Conservation (phyloP, 2,329 filamentous ascomycete genomes). For the Colletotrichum sp. region DNA sequence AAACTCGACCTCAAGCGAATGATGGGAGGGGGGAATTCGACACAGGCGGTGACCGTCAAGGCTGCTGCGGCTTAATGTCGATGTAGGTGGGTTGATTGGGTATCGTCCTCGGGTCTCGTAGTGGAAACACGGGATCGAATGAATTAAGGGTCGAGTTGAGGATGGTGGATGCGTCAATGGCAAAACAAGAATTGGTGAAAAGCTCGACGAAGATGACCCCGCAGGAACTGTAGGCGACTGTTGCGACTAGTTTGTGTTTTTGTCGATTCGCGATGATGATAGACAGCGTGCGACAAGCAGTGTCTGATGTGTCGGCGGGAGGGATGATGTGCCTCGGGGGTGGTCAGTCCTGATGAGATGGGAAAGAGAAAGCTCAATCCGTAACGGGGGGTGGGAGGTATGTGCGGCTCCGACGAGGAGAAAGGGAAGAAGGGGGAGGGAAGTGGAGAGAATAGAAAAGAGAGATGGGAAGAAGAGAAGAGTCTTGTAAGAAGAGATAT, state of each 20-base stretch:
- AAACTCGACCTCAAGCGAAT: conserved; percentile 53
- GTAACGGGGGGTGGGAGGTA: conserved; percentile 21
- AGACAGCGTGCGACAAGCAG: conserved; percentile 29
- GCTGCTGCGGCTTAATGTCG: conserved; percentile 35
- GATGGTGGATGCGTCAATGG: conserved; percentile 34
- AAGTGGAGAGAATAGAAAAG: conserved; percentile 33
- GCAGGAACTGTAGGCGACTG: conserved; percentile 36
- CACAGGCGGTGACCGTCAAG: conserved; percentile 45
- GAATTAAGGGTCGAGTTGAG: conserved; percentile 47
- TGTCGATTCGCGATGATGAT: conserved; percentile 24
- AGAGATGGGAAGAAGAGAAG: conserved; percentile 41
- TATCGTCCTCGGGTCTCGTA: not conserved
- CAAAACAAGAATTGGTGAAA: conserved; percentile 30
- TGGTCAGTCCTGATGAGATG: conserved; percentile 28
- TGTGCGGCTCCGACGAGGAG: conserved; percentile 27
- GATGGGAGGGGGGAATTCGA: conserved; percentile 31
- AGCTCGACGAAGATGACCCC: conserved; percentile 24
- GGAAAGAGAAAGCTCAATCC: not conserved
- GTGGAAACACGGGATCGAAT: conserved; percentile 38
- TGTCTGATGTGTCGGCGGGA: conserved; percentile 28
- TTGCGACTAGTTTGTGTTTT: not conserved
- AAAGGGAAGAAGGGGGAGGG: conserved; percentile 31
- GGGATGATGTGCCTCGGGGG: conserved; percentile 29
- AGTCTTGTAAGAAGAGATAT: conserved; percentile 44
- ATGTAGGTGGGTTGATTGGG: conserved; percentile 14